Evolutionary conservation across 176 grass and related monocot genomes (phyloP), one percentile per base, ranked within the genome.

Genomic region (Metroxylon sagu): DNA sequence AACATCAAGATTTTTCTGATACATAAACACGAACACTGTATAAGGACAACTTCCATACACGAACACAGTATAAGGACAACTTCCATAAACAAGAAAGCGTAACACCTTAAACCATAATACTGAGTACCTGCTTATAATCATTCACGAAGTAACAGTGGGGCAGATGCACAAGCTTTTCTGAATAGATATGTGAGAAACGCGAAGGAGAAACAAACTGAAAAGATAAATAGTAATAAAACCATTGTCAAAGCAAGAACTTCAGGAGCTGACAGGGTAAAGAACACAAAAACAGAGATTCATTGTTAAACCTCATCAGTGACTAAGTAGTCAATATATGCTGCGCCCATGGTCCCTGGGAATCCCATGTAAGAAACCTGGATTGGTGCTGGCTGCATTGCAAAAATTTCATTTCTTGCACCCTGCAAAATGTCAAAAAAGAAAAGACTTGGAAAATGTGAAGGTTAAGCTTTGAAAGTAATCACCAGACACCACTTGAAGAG

Each of bases 101-200:
- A 14, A 43, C 35, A 43, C 35, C 35, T 43, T 43, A 7, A 26
- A 54, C 5, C 51, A 74, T 55, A 49, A 54, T 56, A n/a, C 26
- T 69, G 64, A 17, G 27, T 73, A 93, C 89, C 80, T 93, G 80
- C 56, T 93, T 93, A 70, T 93, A 93, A 63, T 93, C 89, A 10
- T 93, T 93, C 35, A 93, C 89, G 72, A 93, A 93, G 69, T 93
- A 93, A 62, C 89, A 93, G 68, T 93, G 89, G 68, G 89, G 89
- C 23, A 93, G 75, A 65, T 87, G 89, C 8, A 93, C 89, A 21
- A 93, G 80, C 62, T 93, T 93, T 73, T 93, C 89, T 28, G 89
- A 93, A 54, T 93, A 93, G 59, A 93, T 87, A 67, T 87, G 77
- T 19, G 89, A 62, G 65, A 83, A 84, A 53, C 61, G 49, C 54